A percentile compares a stretch with the other conserved stretches of the same genome.
phyloP scores from a whole-genome alignment of 352 stramenopile genomes.

The Elongisporangium anandrum region DNA sequence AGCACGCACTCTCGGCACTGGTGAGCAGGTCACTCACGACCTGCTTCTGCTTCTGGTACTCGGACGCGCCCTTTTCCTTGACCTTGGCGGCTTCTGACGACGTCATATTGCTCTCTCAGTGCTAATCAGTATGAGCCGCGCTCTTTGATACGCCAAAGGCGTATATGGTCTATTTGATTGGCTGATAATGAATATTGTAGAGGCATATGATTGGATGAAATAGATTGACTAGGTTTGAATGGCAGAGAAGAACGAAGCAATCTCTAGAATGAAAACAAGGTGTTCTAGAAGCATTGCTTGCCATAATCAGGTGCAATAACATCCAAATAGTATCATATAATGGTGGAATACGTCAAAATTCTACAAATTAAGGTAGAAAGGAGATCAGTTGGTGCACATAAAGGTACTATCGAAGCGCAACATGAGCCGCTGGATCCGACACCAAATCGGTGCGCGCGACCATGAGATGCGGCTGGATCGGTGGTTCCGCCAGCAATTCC shows the following conservation, averaged over 20 bases:
- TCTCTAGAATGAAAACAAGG: neutral
- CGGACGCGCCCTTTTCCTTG: slow-evolving; percentile 54
- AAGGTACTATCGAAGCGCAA: slow-evolving; percentile 20
- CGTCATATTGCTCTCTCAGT: slow-evolving; percentile 14
- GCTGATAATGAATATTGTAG: neutral
- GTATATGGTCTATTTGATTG: neutral
- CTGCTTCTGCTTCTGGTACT: slow-evolving; percentile 80
- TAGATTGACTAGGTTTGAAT: slow-evolving; percentile 3
- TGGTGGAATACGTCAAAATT: neutral
- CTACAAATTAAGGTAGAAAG: slow-evolving; percentile 2
- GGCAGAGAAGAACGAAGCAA: neutral
- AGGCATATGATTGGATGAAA: slow-evolving; percentile 12
- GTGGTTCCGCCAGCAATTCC: slow-evolving; percentile 57
- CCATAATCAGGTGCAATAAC: neutral
- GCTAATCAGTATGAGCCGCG: neutral
- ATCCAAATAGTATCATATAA: neutral
- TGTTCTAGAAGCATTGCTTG: neutral
- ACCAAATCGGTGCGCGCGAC: slow-evolving; percentile 35
- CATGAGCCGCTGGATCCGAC: slow-evolving; percentile 48
- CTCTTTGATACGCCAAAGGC: slow-evolving; percentile 17
- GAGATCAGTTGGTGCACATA: neutral
- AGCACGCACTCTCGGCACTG: slow-evolving; percentile 60
- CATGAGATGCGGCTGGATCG: slow-evolving; percentile 62
- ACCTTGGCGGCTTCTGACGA: slow-evolving; percentile 28
- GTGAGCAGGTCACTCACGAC: slow-evolving; percentile 67